Conservation (phyloP, 805 yeast genomes). For the Wickerhamomyces chaumierensis region DNA sequence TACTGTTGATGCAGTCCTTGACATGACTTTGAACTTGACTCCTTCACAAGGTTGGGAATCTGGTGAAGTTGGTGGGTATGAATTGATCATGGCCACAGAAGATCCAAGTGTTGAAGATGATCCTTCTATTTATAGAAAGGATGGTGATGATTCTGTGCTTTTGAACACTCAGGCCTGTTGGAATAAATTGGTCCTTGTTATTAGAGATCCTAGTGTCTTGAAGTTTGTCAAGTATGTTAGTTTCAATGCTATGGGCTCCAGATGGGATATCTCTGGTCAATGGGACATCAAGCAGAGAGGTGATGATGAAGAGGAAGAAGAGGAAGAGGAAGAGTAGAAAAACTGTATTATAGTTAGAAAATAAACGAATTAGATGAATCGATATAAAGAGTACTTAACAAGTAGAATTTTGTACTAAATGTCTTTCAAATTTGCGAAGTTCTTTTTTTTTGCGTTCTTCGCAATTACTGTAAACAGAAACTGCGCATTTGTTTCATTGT, state of each 20-base stretch:
- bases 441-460: no score
- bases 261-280: constrained; percentile 82
- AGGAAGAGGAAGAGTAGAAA: constrained; percentile 5
- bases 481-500: no score
- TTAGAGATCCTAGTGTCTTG: constrained; percentile 78
- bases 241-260: constrained; percentile 73
- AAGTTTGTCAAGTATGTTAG: constrained; percentile 90
- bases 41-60: constrained; percentile 77
- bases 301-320: constrained; percentile 26
- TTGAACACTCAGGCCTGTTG: constrained; percentile 72
- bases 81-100: constrained; percentile 64
- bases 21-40: constrained; percentile 74
- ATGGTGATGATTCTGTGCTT: constrained; percentile 55
- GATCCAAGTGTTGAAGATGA: constrained; percentile 44
- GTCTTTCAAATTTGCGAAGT: no score
- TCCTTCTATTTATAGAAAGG: constrained; percentile 72
- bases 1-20: constrained; percentile 36
- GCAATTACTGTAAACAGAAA: no score
- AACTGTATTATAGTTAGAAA: no score
- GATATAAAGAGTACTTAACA: no score
- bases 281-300: constrained; percentile 58
- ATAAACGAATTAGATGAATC: no score
- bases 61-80: constrained; percentile 94
- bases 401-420: no score
- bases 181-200: constrained; percentile 68